Base-by-base conservation (phyloP, 768 basidiomycete species). In the Pleurotus eryngii region DNA sequence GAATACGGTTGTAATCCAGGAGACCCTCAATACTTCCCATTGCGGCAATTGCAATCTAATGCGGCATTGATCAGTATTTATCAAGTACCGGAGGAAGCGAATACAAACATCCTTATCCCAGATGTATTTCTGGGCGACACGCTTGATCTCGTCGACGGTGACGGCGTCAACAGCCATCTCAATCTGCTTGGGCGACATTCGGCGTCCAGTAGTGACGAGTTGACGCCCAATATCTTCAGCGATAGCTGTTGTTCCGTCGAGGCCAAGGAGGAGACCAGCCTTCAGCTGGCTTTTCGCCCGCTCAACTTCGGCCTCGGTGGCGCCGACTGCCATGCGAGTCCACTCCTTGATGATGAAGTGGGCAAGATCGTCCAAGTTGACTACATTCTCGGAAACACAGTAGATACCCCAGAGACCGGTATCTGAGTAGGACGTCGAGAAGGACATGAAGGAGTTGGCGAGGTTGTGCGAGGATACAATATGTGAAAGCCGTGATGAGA, bases 401-500 rank as follows among this genome's bases (percentile, higher is more conserved):
- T 99, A 98, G 74, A 98, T 93, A 65, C 96, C 96, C 97, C 96
- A 99, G 35, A 98, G 85, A 57, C 97, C 97, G 17, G 95, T 98
- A 73, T 99, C 97, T 5, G 95, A 94, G 80, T 99, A 99, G 5
- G 90, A 93, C 1, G 96, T 98, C 15, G 94, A 96, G 87, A 98
- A 99, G 54, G 90, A 92, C 92, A 98, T 96, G 89, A 91, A 99
- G 58, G 90, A 93, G 81, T 98, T 99, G 68, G 97, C 97, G 69
- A 98, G 92, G 81, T 92, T 91, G 83, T 98, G 87, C 55, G 82
- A 79, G 38, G 93, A 91, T 66, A 98, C 81, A 72, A 94, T 89
- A 72, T 95, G 90, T 22, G 90, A 91, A 55, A 99, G 87, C 51
- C 89, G 86, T 51, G 94, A 97, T 59, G 92, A 94, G 61, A 96